Conservation (phyloP, 2,329 filamentous ascomycete genomes). For the Colletotrichum agaves region DNA sequence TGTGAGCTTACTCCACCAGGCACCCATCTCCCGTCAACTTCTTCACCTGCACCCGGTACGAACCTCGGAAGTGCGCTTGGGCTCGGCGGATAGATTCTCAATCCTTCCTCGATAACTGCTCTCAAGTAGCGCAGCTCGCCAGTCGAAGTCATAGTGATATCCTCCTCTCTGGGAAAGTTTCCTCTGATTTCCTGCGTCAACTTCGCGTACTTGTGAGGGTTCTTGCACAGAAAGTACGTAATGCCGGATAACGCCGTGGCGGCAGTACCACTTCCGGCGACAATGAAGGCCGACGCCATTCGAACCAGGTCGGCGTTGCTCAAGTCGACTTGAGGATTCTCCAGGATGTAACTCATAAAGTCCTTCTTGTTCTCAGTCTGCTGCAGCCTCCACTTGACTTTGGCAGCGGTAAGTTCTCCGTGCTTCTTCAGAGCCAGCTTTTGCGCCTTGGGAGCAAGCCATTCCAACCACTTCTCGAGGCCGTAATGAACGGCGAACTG, state of each 20-base stretch:
- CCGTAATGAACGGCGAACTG: slow-evolving; percentile 29
- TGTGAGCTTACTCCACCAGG: slow-evolving; percentile 44
- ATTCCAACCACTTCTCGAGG: slow-evolving; percentile 17
- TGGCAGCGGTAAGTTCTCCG: slow-evolving; percentile 14
- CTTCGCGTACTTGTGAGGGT: slow-evolving; percentile 44
- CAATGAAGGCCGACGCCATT: slow-evolving; percentile 40
- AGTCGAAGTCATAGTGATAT: slow-evolving; percentile 42
- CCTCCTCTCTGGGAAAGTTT: slow-evolving; percentile 40
- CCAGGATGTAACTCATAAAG: slow-evolving; percentile 28
- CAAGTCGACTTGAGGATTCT: slow-evolving; percentile 14
- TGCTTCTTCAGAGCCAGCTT: slow-evolving; percentile 23
- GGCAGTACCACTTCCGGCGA: slow-evolving; percentile 58
- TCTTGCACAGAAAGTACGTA: slow-evolving; percentile 51
- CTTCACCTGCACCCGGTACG: slow-evolving; percentile 25
- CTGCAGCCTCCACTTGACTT: slow-evolving; percentile 22
- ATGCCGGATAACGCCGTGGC: slow-evolving; percentile 54
- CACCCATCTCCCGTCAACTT: slow-evolving; percentile 42
- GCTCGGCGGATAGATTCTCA: slow-evolving; percentile 44
- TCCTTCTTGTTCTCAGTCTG: slow-evolving; percentile 15
- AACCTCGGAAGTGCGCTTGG: slow-evolving; percentile 26
- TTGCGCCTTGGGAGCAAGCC: slow-evolving; percentile 22
- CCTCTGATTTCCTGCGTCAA: slow-evolving; percentile 45
- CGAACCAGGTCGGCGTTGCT: slow-evolving; percentile 21
- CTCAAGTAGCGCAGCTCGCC: slow-evolving; percentile 50
- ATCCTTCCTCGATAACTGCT: slow-evolving; percentile 50